Evolutionary conservation across 2,329 filamentous ascomycete genomes (phyloP).

Genomic region (Fusarium sp.): DNA sequence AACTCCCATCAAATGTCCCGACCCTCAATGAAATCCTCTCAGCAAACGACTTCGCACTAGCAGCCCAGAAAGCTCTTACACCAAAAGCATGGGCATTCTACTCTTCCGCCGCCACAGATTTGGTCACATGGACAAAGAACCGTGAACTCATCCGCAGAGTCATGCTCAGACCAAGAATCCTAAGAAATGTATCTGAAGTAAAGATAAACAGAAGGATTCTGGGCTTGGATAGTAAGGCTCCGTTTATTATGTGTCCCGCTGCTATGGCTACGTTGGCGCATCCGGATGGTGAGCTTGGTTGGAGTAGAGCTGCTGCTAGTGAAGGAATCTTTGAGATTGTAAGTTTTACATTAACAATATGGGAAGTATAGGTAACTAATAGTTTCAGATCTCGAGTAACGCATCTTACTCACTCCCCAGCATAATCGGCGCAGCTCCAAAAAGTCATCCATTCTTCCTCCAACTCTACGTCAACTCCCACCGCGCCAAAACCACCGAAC

Average conservation of each 20-base stretch:
- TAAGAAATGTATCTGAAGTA: constrained; percentile 66
- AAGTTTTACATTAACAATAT: not conserved
- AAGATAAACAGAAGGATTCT: constrained; percentile 65
- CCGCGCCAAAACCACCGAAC: constrained; percentile 58
- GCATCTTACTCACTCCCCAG: constrained; percentile 42
- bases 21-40: constrained; percentile 42
- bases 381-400: constrained; percentile 40
- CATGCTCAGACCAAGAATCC: constrained; percentile 67
- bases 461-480: constrained; percentile 67
- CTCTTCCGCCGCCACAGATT: constrained; percentile 72
- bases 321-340: constrained; percentile 47
- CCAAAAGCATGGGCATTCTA: constrained; percentile 78
- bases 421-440: constrained; percentile 41
- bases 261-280: constrained; percentile 73
- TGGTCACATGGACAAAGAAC: constrained; percentile 68
- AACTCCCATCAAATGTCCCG: constrained; percentile 32
- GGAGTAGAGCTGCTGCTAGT: constrained; percentile 44
- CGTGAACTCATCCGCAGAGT: constrained; percentile 65
- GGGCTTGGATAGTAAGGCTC: constrained; percentile 61
- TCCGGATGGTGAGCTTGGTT: constrained; percentile 67
- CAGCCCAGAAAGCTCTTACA: constrained; percentile 64
- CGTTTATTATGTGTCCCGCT: constrained; percentile 72
- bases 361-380: no score
- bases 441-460: constrained; percentile 43
- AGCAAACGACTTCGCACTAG: constrained; percentile 67